Base-by-base conservation (phyloP, 768 basidiomycete genomes). In the Neoboletus brunneissimus region DNA sequence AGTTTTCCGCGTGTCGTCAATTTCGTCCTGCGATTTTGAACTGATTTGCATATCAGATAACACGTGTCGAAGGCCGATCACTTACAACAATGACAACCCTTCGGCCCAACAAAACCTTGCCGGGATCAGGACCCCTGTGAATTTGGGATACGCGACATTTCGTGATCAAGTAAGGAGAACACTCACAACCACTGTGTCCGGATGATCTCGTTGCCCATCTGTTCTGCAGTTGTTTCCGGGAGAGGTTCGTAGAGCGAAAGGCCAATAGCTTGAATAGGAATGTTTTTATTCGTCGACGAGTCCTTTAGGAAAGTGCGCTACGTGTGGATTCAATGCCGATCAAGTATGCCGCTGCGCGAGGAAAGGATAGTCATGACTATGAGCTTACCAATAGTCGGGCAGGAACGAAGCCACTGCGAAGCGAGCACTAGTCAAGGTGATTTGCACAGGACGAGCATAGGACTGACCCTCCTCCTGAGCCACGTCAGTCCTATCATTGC, bases 121-220 rank as follows among this genome's bases (percentile, higher is more conserved):
- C 83, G 0, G 86, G 69, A 54, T 90, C 81, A 2, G 86, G 80
- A 13, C 87, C 87, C 40, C 86, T 88, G 61, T 43, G 59, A 23
- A 51, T 23, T 37, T 18, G 34, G 22, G 29, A 54, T 64, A 29
- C 9, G 32, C 35, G 22, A 29, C 55, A 42, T 20, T n/a, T 25
- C 23, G 35, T 38, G 49, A 43, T 45, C 25, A 51, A 49, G 46
- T 40, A 55, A 48, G 31, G 35, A 41, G 16, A 48, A 53, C 20
- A 76, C 88, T 69, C 71, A 91, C 89, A 98, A 77, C 97, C 97
- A 99, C 73, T 99, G 97, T 16, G 95, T 99, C 53, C 95, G 83
- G 64, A 97, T 78, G 60, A 99, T 92, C 70, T 97, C 87, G 56
- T 76, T 81, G 48, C 91, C 91, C 49, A 94, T 80, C 69, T 87